phyloP scores from a whole-genome alignment of 495 filamentous ascomycete species.

The Podospora australis region DNA sequence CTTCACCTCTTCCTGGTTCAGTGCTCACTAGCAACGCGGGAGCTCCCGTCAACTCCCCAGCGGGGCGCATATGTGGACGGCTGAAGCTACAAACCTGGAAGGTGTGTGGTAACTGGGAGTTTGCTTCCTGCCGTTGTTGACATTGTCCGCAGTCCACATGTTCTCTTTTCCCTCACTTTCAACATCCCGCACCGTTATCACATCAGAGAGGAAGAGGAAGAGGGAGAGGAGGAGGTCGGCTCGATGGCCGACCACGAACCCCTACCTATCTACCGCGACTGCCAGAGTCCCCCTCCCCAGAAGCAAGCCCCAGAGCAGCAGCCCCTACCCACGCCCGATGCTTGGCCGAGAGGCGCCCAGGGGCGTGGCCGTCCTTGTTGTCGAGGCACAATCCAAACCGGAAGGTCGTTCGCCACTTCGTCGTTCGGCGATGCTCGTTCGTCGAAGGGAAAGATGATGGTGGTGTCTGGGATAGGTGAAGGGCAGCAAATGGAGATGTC shows the following conservation, averaged over 20 bases:
- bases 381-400: constrained; percentile 7
- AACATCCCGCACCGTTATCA: background rate
- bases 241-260: too few species aligned
- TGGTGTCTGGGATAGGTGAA: background rate
- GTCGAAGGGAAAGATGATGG: background rate
- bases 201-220: too few species aligned
- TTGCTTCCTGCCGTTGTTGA: constrained; percentile 9
- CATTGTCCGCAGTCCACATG: constrained; percentile 6
- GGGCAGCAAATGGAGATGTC: background rate
- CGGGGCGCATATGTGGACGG: constrained; percentile 9
- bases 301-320: background rate
- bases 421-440: background rate
- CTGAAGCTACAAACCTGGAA: constrained; percentile 21
- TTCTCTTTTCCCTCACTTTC: background rate
- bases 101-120: constrained; percentile 21
- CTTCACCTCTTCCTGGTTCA: background rate
- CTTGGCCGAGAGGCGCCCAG: background rate
- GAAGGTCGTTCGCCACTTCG: constrained; percentile 5
- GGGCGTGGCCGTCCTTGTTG: background rate
- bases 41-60: constrained; percentile 16
- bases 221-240: too few species aligned
- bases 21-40: constrained; percentile 6
- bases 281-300: background rate
- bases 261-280: background rate
- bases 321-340: background rate